Percentiles rank a stretch among this genome's conserved stretches.
Conservation (phyloP, 768 basidiomycete genomes). For the Leccinum obscurum region DNA sequence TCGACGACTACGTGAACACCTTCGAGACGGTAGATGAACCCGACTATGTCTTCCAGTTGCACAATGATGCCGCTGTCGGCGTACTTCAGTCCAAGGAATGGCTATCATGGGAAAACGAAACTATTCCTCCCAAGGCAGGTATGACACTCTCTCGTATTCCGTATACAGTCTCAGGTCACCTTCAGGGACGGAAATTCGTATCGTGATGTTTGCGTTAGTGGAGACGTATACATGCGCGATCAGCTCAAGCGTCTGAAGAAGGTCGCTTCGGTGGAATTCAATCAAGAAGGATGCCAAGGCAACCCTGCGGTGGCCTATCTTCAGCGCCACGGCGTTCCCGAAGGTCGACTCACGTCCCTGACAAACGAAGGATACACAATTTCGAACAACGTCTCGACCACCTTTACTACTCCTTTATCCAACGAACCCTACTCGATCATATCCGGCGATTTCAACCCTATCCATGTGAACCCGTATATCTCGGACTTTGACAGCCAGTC, state of each 20-base stretch:
- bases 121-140: slow-evolving; percentile 74
- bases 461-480: slow-evolving; percentile 98
- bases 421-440: slow-evolving; percentile 96
- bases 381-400: slow-evolving; percentile 57
- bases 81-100: slow-evolving; percentile 95
- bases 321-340: slow-evolving; percentile 82
- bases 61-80: slow-evolving; percentile 78
- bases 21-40: slow-evolving; percentile 92
- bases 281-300: slow-evolving; percentile 83
- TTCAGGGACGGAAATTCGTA: slow-evolving; percentile 91
- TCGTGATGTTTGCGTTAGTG: slow-evolving; percentile 76
- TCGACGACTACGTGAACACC: slow-evolving; percentile 92
- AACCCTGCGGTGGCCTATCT: slow-evolving; percentile 94
- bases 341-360: slow-evolving; percentile 76
- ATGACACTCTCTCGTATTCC: slow-evolving; percentile 79
- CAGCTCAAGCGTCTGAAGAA: slow-evolving; percentile 86
- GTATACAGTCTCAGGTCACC: slow-evolving; percentile 77
- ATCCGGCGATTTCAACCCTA: slow-evolving; percentile 98
- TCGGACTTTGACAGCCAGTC: slow-evolving; percentile 62
- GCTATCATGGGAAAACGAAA: slow-evolving; percentile 93
- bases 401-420: slow-evolving; percentile 81
- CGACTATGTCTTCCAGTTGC: slow-evolving; percentile 78
- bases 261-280: slow-evolving; percentile 85
- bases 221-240: slow-evolving; percentile 85
- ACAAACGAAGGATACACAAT: slow-evolving; percentile 87